A percentile compares a stretch with the other conserved stretches of the same genome.
phyloP scores from a whole-genome alignment of 2,329 filamentous ascomycete genomes.

The Shiraia sp. region DNA sequence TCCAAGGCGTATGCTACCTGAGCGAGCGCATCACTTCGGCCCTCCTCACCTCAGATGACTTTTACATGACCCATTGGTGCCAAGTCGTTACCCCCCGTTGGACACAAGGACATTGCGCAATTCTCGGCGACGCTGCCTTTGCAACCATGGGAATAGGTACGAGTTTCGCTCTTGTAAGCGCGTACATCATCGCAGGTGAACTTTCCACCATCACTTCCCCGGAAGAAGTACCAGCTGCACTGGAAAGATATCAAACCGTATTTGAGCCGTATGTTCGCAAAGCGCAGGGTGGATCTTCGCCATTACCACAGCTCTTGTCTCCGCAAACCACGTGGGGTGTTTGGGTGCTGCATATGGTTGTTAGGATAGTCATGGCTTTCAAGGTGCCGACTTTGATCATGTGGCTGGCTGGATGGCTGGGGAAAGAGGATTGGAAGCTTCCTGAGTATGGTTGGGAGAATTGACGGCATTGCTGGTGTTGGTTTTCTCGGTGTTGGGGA shows the following conservation, averaged over 20 bases:
- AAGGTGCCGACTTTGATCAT: background rate
- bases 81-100: conserved; percentile 52
- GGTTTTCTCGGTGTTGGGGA: no score
- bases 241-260: conserved; percentile 24
- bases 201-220: conserved; percentile 24
- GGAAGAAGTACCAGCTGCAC: conserved; percentile 20
- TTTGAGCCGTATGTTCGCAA: conserved; percentile 22
- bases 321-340: conserved; percentile 39
- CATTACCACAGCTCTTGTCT: conserved; percentile 28
- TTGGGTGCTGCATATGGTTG: conserved; percentile 7
- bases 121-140: conserved; percentile 59
- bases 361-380: conserved; percentile 1
- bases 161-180: conserved; percentile 43
- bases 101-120: conserved; percentile 53
- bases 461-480: no score
- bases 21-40: conserved; percentile 48
- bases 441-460: conserved; percentile 5
- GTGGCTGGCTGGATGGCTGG: background rate
- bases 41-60: conserved; percentile 48
- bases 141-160: conserved; percentile 37
- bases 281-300: conserved; percentile 8
- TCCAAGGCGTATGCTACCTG: conserved; percentile 52
- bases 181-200: conserved; percentile 47
- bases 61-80: conserved; percentile 52
- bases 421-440: background rate